Evolutionary conservation across 2,329 filamentous ascomycete species (phyloP), one percentile per base, ranked within the genome.

Genomic region (Aspergillus terreus): DNA sequence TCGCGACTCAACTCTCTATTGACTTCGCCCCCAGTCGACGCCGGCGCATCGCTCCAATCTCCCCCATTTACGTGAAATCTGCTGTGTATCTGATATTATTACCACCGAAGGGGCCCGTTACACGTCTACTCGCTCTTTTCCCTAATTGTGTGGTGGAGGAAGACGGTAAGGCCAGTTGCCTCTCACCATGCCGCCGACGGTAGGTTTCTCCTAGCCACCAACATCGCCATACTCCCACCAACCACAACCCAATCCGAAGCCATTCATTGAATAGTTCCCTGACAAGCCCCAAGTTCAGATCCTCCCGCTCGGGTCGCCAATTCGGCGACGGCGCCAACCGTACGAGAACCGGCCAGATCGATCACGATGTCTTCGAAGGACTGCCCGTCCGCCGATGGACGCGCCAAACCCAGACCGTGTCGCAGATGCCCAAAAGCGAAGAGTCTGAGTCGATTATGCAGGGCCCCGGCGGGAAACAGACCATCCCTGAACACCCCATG

Each of bases 331-430:
- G 56, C 41, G 56, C 67, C 43, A 68, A 68, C 49, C 68, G 73
- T 44, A 71, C 66, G 46, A 67, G 73, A 58, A 69, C 67, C 27
- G 72, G 71, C 41, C 79, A 82, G 58, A 75, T 79, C 48, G 84
- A 88, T 58, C 82, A 86, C 66, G 85, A 87, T 75, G 77, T 85
- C 46, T 79, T 83, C 46, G 77, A 82, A 79, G 90, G 91, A 53
- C 80, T 96, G 10, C 92, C 92, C 14, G 87, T 96, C 52, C 87
- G 91, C 64, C 90, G 95, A 81, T 97, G 91, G 87, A 85, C 88
- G 50, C 84, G 88, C 57, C 84, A 87, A 52, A 78, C 77, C 72
- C 80, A 90, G 51, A 86, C 76, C 40, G 76, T 92, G 64, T 84
- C 83, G 58, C 85, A 89, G 47, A 82, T 82, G 11, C 76, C 80